Evolutionary conservation across 2,329 filamentous ascomycete species (phyloP), one percentile per base, ranked within the genome.

Genomic region (Aureobasidium sp.): DNA sequence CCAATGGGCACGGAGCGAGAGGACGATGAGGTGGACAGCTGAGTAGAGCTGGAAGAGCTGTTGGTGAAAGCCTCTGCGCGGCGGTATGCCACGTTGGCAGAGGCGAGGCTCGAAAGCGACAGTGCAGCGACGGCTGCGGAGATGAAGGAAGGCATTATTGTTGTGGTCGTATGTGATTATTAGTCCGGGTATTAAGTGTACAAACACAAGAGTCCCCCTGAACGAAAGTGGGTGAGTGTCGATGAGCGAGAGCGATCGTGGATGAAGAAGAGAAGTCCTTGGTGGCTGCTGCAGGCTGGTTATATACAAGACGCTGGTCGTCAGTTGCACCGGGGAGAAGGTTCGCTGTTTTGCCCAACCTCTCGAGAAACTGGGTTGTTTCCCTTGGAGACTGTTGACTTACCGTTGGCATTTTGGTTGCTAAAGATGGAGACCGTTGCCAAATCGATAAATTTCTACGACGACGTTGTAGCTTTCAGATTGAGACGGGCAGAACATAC

Each of bases 391-490:
- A 51, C 57, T 25, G 57, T 60, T 60, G 57, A 60, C 45, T 49
- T 51, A 42, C 57, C 57, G 57, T 60, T 60, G 57, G 20, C 36
- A 14, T 14, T 27, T 15, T 37, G 44, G 45, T 31, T 49, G 44
- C 45, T 49, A 60, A 51, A 51, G 57, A 49, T 49, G 45, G 57
- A 60, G 34, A 60, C 44, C 57, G 57, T 60, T 60, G 57, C 57
- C 57, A 60, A 60, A 60, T 60, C 57, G 57, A 60, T 60, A 60
- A 60, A 60, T 51, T 34, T 60, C 34, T 41, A 25, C 25, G n/a
- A 22, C n/a, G 25, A 31, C 57, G 57, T 60, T 60, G 45, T 36
- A 20, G 27, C 31, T 58, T 58, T 58, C 42, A 48, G 42, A 60
- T 45, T 60, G 47, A 60, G 55, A 60, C 57, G 45, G 25, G 44